Conservation (phyloP, 192 early-diverging fungal genomes). For the Backusella psychrophila region DNA sequence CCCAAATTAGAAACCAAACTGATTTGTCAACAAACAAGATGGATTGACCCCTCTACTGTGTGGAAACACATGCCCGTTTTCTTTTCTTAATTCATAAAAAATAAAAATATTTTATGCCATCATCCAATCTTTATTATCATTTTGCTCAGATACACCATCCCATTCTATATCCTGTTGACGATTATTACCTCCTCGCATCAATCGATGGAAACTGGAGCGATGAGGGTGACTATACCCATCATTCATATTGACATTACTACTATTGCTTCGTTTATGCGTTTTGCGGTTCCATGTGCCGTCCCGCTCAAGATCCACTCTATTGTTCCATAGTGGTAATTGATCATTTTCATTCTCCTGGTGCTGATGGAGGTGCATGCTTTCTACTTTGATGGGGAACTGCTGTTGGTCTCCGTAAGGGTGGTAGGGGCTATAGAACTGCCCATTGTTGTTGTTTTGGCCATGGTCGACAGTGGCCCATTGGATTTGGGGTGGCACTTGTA, state of each 20-base stretch:
- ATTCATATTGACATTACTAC: slow-evolving; percentile 10
- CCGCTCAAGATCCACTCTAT: not conserved
- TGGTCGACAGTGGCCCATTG: slow-evolving; percentile 25
- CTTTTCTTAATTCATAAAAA: not conserved
- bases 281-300: slow-evolving; percentile 7
- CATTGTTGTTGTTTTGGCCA: not conserved
- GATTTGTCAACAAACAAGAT: not conserved
- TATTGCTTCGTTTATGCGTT: slow-evolving; percentile 13
- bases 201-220: slow-evolving; percentile 24
- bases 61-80: slow-evolving; percentile 5
- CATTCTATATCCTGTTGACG: slow-evolving; percentile 31
- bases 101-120: not conserved
- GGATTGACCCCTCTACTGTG: slow-evolving; percentile 4
- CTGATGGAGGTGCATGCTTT: not conserved
- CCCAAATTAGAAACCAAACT: not conserved
- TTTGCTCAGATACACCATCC: slow-evolving; percentile 17
- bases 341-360: not conserved
- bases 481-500: slow-evolving; percentile 34
- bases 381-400: not conserved
- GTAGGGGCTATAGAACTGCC: not conserved
- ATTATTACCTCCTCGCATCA: slow-evolving; percentile 24
- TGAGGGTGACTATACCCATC: not conserved
- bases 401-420: slow-evolving; percentile 10
- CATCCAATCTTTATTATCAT: slow-evolving; percentile 14
- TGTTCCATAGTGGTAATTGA: not conserved